Evolutionary conservation across 2,329 filamentous ascomycete genomes (phyloP).

Genomic region (Didymella pinodella): DNA sequence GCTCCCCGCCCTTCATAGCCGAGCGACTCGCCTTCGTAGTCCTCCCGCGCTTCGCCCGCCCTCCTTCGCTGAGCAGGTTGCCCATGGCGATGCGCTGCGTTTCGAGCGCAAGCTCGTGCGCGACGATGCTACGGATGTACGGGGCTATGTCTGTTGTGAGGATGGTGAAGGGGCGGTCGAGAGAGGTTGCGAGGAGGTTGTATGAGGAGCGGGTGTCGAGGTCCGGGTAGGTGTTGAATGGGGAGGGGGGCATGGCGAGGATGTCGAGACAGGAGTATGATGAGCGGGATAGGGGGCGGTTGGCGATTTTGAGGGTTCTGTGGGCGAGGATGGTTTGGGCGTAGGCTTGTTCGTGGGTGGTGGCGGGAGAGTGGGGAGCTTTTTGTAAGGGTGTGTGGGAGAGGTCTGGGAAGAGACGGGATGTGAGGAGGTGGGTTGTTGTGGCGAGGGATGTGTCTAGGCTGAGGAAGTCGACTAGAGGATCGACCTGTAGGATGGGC

Average conservation of each 20-base stretch:
- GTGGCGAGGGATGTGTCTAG: slow-evolving; percentile 49
- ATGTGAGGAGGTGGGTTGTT: slow-evolving; percentile 31
- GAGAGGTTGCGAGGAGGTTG: slow-evolving; percentile 72
- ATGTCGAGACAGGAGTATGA: slow-evolving; percentile 61
- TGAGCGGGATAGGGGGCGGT: slow-evolving; percentile 46
- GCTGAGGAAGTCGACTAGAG: slow-evolving; percentile 54
- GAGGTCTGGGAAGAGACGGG: slow-evolving; percentile 24
- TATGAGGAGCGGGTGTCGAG: slow-evolving; percentile 44
- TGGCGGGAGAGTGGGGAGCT: not conserved
- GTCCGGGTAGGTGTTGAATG: slow-evolving; percentile 39
- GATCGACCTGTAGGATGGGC: slow-evolving; percentile 62
- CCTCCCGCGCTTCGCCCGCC: slow-evolving; percentile 65
- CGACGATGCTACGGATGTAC: slow-evolving; percentile 85
- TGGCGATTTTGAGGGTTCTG: slow-evolving; percentile 23
- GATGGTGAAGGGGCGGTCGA: slow-evolving; percentile 73
- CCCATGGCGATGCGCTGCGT: slow-evolving; percentile 70
- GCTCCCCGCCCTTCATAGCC: slow-evolving; percentile 76
- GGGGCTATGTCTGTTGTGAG: slow-evolving; percentile 84
- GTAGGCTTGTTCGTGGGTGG: slow-evolving; percentile 27
- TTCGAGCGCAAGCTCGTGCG: slow-evolving; percentile 76
- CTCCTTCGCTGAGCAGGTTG: slow-evolving; percentile 68
- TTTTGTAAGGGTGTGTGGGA: too few species aligned
- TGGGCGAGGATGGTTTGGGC: slow-evolving; percentile 39
- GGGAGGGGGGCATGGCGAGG: slow-evolving; percentile 45
- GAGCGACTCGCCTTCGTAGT: slow-evolving; percentile 78